Conservation (phyloP, 2,329 filamentous ascomycete genomes). For the Neoarthrinium moseri region DNA sequence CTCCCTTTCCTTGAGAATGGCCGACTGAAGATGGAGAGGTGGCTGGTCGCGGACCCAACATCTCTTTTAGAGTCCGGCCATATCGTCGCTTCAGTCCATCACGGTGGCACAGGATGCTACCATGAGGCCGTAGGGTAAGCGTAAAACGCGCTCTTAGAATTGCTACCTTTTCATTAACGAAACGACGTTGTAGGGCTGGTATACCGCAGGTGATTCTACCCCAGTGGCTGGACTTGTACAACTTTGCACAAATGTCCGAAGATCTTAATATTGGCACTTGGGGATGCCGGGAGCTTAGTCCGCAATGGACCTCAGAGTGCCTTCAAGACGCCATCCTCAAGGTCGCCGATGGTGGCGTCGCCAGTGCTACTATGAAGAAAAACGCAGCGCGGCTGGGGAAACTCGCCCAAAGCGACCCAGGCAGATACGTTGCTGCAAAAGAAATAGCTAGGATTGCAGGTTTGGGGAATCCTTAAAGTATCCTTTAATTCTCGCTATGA, state of each 20-base stretch:
- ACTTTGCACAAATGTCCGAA: conserved; percentile 12
- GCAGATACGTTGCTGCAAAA: conserved; percentile 5
- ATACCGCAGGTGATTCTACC: conserved; percentile 9
- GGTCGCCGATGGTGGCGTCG: neutral
- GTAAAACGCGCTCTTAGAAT: no score
- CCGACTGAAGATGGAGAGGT: neutral
- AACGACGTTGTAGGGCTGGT: conserved; percentile 11
- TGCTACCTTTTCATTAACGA: no score
- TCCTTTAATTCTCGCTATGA: no score
- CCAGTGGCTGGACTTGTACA: conserved; percentile 10
- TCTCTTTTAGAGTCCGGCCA: conserved; percentile 6
- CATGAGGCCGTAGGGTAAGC: conserved; percentile 11
- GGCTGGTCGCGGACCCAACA: conserved; percentile 5
- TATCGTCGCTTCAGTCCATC: conserved; percentile 9
- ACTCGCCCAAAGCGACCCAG: neutral
- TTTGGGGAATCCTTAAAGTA: no score
- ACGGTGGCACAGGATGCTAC: conserved; percentile 10
- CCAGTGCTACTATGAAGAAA: neutral
- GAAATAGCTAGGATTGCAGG: conserved; percentile 6
- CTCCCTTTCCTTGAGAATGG: no score
- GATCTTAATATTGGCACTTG: conserved; percentile 8
- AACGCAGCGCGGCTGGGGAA: neutral
- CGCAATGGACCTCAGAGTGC: conserved; percentile 25
- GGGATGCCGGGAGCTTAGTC: conserved; percentile 2
- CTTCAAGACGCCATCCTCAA: conserved; percentile 20